Conservation (phyloP, 2,329 filamentous ascomycete genomes). For the Trichophyton equinum region DNA sequence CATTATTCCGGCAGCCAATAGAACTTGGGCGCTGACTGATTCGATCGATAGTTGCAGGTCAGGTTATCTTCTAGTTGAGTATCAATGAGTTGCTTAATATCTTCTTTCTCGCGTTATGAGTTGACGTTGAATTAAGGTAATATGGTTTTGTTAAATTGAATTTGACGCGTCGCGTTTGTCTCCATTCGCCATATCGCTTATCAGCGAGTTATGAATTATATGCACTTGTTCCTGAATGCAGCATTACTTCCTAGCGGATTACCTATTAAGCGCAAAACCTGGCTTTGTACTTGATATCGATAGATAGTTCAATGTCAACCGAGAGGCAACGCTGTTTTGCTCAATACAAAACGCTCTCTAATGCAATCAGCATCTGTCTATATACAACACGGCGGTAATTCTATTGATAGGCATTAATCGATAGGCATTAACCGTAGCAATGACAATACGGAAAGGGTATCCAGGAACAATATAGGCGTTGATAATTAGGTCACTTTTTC, state of each 20-base stretch:
- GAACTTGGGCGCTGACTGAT: background rate
- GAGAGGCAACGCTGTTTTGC: too few species aligned
- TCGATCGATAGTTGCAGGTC: background rate
- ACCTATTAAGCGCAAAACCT: too few species aligned
- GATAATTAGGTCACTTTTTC: slow-evolving; percentile 22
- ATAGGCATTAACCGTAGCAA: background rate
- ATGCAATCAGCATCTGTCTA: too few species aligned
- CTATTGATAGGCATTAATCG: background rate
- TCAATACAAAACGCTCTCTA: too few species aligned
- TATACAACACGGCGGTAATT: too few species aligned
- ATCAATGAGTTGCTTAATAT: background rate
- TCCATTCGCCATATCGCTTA: background rate
- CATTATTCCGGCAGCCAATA: background rate
- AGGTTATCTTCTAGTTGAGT: background rate
- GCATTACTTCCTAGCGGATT: too few species aligned
- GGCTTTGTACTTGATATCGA: too few species aligned
- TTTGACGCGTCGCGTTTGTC: background rate
- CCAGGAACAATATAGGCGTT: background rate
- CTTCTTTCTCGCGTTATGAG: background rate
- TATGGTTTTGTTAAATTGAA: slow-evolving; percentile 10
- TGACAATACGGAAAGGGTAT: background rate
- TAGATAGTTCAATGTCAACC: too few species aligned
- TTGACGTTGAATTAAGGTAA: slow-evolving; percentile 3
- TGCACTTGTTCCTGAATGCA: background rate
- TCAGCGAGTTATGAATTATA: background rate